Base-by-base conservation (phyloP, 2,329 filamentous ascomycete genomes). In the Penicillium oxalicum region DNA sequence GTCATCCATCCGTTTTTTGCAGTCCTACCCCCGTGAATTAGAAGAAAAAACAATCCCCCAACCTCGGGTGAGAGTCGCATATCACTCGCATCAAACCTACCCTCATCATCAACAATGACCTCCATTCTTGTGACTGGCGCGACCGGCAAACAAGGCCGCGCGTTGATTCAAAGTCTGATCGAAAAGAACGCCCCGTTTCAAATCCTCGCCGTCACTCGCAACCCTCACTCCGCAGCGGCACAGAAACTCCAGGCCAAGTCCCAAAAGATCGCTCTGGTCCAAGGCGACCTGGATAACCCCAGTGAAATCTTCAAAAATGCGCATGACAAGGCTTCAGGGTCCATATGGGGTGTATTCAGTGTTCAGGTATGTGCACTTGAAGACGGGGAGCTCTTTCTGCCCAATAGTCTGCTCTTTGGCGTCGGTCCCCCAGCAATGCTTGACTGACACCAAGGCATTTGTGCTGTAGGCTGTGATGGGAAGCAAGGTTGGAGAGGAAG, bases 201-300 rank as follows among this genome's bases (percentile, higher is more conserved):
- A 9, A 78, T 85, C 45, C 72, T 82, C 12, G 83, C 82, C 5
- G 70, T 85, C 24, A 84, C 82, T 2, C 78, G 82, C 51, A 74
- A 84, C 57, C 57, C 74, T 0, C 61, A 65, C n/a, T 81, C 79
- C 0, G 42, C 65, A 0, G 72, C 72, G 1, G 78, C 81, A 0
- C 70, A 79, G 58, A 69, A 67, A 12, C 73, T 83, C 2, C 58
- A 65, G 2, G 49, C 66, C 8, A 68, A 73, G 48, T 73, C 74
- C 1, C 57, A 74, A 6, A 71, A 71, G 9, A 74, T 84, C 55
- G 74, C 74, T 25, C 55, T 86, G 1, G 72, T 86, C 3, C 68
- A 82, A 56, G 82, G 82, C 6, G 71, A 84, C 52, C 67, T 85
- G 9, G 70, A 79, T 45, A 68, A 82, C 35, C 64, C 74, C 0